Evolutionary conservation across 2,329 filamentous ascomycete genomes (phyloP).

Genomic region (Epichloe baconii): DNA sequence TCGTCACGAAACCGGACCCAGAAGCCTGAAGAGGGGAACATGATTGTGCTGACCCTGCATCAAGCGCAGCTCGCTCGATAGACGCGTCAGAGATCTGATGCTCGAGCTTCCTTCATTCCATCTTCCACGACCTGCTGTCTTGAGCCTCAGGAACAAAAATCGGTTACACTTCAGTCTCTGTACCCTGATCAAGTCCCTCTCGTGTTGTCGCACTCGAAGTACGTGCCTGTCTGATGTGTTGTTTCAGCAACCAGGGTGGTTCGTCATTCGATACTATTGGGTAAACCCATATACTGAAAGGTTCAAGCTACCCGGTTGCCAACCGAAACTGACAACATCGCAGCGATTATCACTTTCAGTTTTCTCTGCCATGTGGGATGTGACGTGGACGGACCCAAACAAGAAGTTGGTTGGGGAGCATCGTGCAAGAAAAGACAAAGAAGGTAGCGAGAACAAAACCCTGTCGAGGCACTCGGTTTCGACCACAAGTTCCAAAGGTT

Average conservation of each 20-base stretch:
- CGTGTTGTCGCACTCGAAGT: background rate
- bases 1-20: background rate
- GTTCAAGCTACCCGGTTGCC: background rate
- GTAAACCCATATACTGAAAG: background rate
- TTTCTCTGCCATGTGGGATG: conserved; percentile 38
- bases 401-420: conserved; percentile 40
- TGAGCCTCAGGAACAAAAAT: background rate
- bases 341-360: background rate
- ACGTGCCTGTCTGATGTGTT: background rate
- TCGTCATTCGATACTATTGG: conserved; percentile 2
- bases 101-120: background rate
- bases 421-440: conserved; percentile 33
- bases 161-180: background rate
- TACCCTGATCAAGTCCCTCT: background rate
- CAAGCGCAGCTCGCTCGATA: background rate
- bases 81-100: background rate
- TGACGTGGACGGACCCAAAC: conserved; percentile 44
- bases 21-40: background rate
- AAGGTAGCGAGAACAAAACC: conserved; percentile 5
- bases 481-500: conserved; percentile 5
- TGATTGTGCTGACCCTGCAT: background rate
- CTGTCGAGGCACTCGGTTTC: conserved; percentile 4
- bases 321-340: background rate
- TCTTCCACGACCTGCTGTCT: background rate
- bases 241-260: conserved; percentile 5